phyloP scores from a whole-genome alignment of 2,329 filamentous ascomycete genomes.

The Cercospora sp. region DNA sequence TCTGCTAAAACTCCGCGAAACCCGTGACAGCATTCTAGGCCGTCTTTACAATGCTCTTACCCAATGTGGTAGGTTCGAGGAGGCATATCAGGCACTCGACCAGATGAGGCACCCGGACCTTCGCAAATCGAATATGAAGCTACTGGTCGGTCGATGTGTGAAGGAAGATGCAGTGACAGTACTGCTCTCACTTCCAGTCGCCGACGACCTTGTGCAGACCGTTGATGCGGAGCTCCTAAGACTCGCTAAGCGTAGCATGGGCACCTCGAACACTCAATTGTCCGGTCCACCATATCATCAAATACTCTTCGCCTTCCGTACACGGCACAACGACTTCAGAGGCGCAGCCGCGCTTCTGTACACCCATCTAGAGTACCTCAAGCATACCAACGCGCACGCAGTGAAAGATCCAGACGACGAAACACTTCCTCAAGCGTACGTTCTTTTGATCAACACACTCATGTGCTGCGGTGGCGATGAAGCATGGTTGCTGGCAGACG shows the following conservation, averaged over 20 bases:
- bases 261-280: slow-evolving; percentile 50
- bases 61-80: slow-evolving; percentile 74
- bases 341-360: slow-evolving; percentile 65
- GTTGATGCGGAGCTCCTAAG: slow-evolving; percentile 77
- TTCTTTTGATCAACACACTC: slow-evolving; percentile 90
- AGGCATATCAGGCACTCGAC: slow-evolving; percentile 77
- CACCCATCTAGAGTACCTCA: slow-evolving; percentile 56
- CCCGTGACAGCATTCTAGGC: slow-evolving; percentile 72
- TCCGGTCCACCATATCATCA: slow-evolving; percentile 71
- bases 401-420: slow-evolving; percentile 51
- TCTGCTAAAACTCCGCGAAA: slow-evolving; percentile 34
- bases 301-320: slow-evolving; percentile 87
- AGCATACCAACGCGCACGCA: slow-evolving; percentile 24
- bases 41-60: slow-evolving; percentile 82
- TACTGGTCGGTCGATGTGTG: slow-evolving; percentile 56
- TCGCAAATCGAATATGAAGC: slow-evolving; percentile 65
- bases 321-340: slow-evolving; percentile 81
- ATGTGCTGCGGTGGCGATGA: slow-evolving; percentile 81
- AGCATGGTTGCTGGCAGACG: slow-evolving; percentile 71
- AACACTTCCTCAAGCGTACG: slow-evolving; percentile 69
- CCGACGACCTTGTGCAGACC: slow-evolving; percentile 67
- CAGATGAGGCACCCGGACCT: slow-evolving; percentile 71
- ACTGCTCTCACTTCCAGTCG: slow-evolving; percentile 74
- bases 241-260: slow-evolving; percentile 66
- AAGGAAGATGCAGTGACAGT: slow-evolving; percentile 33